Conservation (phyloP, 2,329 filamentous ascomycete species). For the Beauveria sp. region DNA sequence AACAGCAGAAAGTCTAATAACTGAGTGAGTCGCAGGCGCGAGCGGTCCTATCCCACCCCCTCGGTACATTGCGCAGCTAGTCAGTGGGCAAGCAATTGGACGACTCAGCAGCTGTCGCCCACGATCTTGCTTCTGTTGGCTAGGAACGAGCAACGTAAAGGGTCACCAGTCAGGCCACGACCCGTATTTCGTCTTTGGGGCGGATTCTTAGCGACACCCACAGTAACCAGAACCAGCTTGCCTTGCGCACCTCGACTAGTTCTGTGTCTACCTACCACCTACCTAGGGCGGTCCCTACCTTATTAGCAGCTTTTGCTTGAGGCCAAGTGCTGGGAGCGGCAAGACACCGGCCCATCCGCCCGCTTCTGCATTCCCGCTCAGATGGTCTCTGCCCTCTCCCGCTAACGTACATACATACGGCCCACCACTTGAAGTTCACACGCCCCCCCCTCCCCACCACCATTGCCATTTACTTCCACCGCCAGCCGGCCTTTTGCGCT, state of each 20-base stretch:
- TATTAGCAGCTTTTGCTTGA: constrained; percentile 11
- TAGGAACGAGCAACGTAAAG: constrained; percentile 3
- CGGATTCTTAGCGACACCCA: constrained; percentile 6
- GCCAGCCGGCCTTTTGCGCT: constrained; percentile 8
- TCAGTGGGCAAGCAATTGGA: neutral
- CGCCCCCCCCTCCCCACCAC: constrained; percentile 10
- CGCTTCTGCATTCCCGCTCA: constrained; percentile 29
- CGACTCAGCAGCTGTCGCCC: constrained; percentile 6
- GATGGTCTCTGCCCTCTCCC: constrained; percentile 23
- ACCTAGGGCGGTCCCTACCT: constrained; percentile 10
- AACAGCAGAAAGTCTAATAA: constrained; percentile 5
- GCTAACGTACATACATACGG: constrained; percentile 14
- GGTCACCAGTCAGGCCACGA: constrained; percentile 9
- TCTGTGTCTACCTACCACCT: neutral
- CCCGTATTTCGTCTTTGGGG: constrained; percentile 8
- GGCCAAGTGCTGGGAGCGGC: constrained; percentile 29
- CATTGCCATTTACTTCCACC: constrained; percentile 15
- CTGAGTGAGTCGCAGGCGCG: constrained; percentile 2
- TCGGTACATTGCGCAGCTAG: constrained; percentile 1
- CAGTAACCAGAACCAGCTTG: neutral
- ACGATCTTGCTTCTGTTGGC: constrained; percentile 6
- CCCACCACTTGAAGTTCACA: constrained; percentile 1
- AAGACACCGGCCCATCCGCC: constrained; percentile 31
- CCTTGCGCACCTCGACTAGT: neutral
- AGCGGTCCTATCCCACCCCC: neutral